Evolutionary conservation across 106 monocot genomes (phyloP), one percentile per base, ranked within the genome.

Genomic region (Phalaenopsis aphrodite): DNA sequence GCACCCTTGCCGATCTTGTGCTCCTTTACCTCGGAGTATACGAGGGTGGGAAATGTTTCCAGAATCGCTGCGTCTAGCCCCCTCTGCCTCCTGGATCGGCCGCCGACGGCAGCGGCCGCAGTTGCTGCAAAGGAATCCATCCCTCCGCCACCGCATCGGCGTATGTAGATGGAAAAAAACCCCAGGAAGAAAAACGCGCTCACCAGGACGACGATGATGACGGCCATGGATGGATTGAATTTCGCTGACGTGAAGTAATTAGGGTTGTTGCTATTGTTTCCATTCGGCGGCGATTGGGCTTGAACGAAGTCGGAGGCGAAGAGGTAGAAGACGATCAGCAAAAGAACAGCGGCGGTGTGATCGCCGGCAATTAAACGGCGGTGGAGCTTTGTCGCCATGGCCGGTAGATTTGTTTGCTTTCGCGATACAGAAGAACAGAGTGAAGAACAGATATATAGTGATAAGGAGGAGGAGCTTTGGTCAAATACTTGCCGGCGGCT

Each of bases 101-200:
- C 71, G 56, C 77, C 83, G 65, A 10, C 57, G 77, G 77, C 56
- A 17, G 55, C 76, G 19, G 38, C 56, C 43, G 79, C 69, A 4
- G 69, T 12, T 39, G 69, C 39, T 8, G 69, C 69, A 19, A 69
- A 11, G 79, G 41, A 24, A 77, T 12, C 73, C 41, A 42, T 30
- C 79, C 80, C 56, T 42, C 58, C 68, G 41, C 85, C 78, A 68
- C 77, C 68, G 86, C 91, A 87, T 79, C 88, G 86, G 77, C 88
- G 90, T 77, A 94, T 21, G 90, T 91, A 98, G 78, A 98, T 83
- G 78, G 89, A 98, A 85, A 98, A 89, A 83, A 94, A 92, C 17
- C 86, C 87, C 36, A 89, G 83, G 88, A 97, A 87, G 85, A 94
- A 92, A 89, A 97, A 92, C 79, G 82, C 92, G 58, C 74, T 66